Base-by-base conservation (phyloP, 148 eudicot genomes). In the Suaeda aralocaspica region DNA sequence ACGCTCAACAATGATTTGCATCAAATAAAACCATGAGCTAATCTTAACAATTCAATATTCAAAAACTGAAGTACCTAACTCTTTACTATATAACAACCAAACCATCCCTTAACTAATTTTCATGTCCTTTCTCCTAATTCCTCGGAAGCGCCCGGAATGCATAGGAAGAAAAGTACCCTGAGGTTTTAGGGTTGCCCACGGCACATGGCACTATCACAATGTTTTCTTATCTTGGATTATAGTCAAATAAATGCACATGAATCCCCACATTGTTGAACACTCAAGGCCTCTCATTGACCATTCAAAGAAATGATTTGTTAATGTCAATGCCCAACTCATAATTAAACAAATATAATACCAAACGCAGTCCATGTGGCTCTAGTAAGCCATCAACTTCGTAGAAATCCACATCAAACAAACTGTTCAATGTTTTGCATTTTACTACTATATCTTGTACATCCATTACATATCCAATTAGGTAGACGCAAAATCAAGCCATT, bases 231-330 rank as follows among this genome's bases (percentile, higher is more conserved):
- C 48, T 72, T 64, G 77, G 61, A 72, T 76, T n/a, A 64, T 42
- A 58, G 77, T 76, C 77, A 80, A 76, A 71, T 16, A 39, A 34
- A 63, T 73, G 67, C 71, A 74, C 66, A 67, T 72, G 70, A 75
- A 55, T 29, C 70, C 65, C 69, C 53, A 39, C 58, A 46, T 10
- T 34, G 25, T 70, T 69, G 65, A 69, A 70, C 67, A 16, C 31
- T 33, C 8, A 14, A 28, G 34, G 55, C 50, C 62, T 64, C 59
- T 41, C 29, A 71, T 72, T 72, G 83, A 80, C 80, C 59, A 53
- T 71, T 71, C 66, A 70, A 58, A 61, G 25, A 31, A 52, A 61
- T 51, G 55, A 69, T 69, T 69, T 68, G 66, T 22, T 11, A 71
- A 50, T 67, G 80, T 77, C 70, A 78, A 68, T 55, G 60, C 62